Base-by-base conservation (phyloP, 208 protist species). In the Leishmania major region DNA sequence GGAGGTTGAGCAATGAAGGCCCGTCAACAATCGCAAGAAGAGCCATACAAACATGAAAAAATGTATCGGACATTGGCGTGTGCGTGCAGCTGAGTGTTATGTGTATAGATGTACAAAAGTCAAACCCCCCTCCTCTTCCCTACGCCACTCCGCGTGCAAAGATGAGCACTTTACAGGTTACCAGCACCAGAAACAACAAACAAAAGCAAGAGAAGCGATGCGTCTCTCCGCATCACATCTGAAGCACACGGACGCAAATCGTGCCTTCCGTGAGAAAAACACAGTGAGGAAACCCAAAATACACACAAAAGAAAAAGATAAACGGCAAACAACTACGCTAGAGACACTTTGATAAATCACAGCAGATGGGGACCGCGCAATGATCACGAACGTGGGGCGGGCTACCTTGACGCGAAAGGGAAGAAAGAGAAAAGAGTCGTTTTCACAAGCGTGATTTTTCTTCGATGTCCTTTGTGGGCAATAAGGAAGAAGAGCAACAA, bases 161-260 rank as follows among this genome's bases (percentile, higher is more conserved):
- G 45, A 74, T 17, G 25, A 51, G 28, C 55, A 35, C 40, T 6
- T 37, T 35, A 74, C 45, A 53, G 4, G 28, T 53, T 15, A 35
- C 45, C n/a, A 53, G 69, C 45, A 74, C 43, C 45, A 53, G 7
- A 74, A 47, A 71, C 66, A 47, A 17, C 2, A 57, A 77, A 76
- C 17, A 81, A 75, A 75, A 53, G 71, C 62, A 66, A 79, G 49
- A 60, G 76, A 25, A 86, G 17, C n/a, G 31, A n/a, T 74, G 67
- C 47, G 37, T 60, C 73, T 45, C 35, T 10, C 75, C 40, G 35
- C 73, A 51, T 59, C 19, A 31, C n/a, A 59, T 37, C 45, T 45
- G n/a, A 74, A 74, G 43, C 45, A 74, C 45, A 11, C 22, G 66
- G 25, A 55, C 45, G 28, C 13, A 7, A 49, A 74, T 53, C 1